Conservation (phyloP, 2,329 filamentous ascomycete genomes). For the Boeremia lycopersici region DNA sequence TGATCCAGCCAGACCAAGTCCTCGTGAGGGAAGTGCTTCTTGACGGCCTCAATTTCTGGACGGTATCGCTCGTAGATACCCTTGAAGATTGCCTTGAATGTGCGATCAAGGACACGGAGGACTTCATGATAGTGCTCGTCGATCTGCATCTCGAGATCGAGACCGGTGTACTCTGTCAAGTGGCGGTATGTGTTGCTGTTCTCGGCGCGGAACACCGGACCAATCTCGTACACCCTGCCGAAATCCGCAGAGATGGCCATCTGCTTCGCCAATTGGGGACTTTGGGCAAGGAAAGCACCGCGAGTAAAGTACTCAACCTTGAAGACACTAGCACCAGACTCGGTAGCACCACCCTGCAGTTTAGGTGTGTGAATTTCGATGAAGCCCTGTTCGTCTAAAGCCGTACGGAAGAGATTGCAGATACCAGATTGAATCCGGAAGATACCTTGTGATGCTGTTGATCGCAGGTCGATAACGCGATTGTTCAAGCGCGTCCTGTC, state of each 20-base stretch:
- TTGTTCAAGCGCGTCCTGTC: conserved; percentile 77
- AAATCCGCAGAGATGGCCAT: conserved; percentile 92
- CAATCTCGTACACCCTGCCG: conserved; percentile 85
- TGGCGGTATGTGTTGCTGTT: conserved; percentile 96
- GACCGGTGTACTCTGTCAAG: conserved; percentile 90
- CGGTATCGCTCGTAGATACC: conserved; percentile 72
- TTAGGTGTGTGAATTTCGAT: conserved; percentile 95
- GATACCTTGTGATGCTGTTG: conserved; percentile 83
- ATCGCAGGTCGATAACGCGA: conserved; percentile 82
- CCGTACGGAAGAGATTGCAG: conserved; percentile 77
- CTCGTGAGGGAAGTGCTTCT: conserved; percentile 82
- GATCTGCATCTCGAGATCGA: conserved; percentile 93
- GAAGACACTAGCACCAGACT: conserved; percentile 91
- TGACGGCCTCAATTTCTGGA: conserved; percentile 77
- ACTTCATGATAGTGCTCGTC: conserved; percentile 90
- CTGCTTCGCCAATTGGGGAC: conserved; percentile 90
- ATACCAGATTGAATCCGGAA: conserved; percentile 86
- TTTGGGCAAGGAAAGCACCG: conserved; percentile 86
- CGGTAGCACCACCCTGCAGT: conserved; percentile 85
- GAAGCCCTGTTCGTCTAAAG: conserved; percentile 77
- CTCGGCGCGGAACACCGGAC: conserved; percentile 89
- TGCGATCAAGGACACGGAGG: conserved; percentile 75
- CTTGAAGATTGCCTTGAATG: conserved; percentile 79
- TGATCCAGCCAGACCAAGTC: conserved; percentile 87
- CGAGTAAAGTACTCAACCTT: conserved; percentile 90